phyloP scores from a whole-genome alignment of 495 filamentous ascomycete species.

The Penicillium tannophilum region DNA sequence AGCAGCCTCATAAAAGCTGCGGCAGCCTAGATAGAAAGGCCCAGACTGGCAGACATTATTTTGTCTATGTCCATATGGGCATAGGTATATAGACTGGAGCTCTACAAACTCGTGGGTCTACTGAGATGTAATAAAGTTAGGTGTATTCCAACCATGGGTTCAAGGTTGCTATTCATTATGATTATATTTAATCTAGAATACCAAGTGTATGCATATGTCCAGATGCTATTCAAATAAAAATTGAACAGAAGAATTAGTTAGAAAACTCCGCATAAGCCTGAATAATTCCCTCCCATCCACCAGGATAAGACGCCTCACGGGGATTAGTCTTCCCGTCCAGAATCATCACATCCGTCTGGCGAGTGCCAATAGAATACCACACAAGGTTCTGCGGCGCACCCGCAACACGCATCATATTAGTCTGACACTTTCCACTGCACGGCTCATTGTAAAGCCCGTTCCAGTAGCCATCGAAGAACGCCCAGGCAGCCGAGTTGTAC shows the following conservation, averaged over 20 bases:
- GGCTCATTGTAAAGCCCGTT: slow-evolving; percentile 35
- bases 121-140: too few species aligned
- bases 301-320: slow-evolving; percentile 44
- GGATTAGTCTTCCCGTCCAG: slow-evolving; percentile 34
- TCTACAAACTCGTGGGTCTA: too few species aligned
- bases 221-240: slow-evolving; percentile 3
- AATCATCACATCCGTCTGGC: slow-evolving; percentile 46
- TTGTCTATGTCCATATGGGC: too few species aligned
- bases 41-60: too few species aligned
- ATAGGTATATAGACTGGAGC: too few species aligned
- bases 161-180: background rate
- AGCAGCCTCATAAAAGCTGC: too few species aligned
- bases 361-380: slow-evolving; percentile 48
- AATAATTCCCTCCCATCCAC: slow-evolving; percentile 59
- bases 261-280: slow-evolving; percentile 42
- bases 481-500: slow-evolving; percentile 57
- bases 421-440: slow-evolving; percentile 45
- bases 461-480: slow-evolving; percentile 49
- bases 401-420: slow-evolving; percentile 44
- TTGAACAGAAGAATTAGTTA: slow-evolving; percentile 7
- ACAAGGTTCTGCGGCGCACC: slow-evolving; percentile 33
- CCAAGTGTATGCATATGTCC: slow-evolving; percentile 9
- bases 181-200: slow-evolving; percentile 5
- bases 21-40: too few species aligned
- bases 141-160: too few species aligned